Evolutionary conservation across 441 rosid species (phyloP), one percentile per base, ranked within the genome.

Genomic region (Hura crepitans): DNA sequence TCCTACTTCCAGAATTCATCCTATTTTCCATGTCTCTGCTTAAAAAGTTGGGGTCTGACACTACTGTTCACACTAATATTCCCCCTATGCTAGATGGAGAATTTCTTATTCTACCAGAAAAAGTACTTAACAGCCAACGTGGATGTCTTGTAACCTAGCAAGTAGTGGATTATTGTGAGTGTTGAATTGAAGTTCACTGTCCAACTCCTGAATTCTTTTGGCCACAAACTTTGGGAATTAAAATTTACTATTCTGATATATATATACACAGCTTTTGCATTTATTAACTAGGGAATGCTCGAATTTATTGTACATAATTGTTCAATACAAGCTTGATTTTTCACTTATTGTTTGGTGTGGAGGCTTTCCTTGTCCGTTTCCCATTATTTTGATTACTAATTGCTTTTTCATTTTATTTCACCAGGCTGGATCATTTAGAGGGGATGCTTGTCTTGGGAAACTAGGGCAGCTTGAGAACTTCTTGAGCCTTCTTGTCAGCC

Each of bases 401-500:
- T 31, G 18, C 65, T 49, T 39, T 5, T 6, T 5, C n/a, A 22
- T 20, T 23, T 56, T 22, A 11, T 20, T 33, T 73, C 80, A 71
- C 35, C 91, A 92, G 99, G 90, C 87, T 2, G 88, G 86, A 37
- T 88, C 84, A 8, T 68, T 81, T 62, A 80, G 86, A 51, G 90
- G 87, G 18, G 92, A 95, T 72, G 81, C 83, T 0, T 80, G 78
- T 60, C 69, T 76, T 37, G 75, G 77, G 62, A 88, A 86, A 74
- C 87, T 96, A 3, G 75, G 80, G 70, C 94, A 81, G 70, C 87
- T 96, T 0, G 90, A 86, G 77, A 81, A 74, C 65, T 96, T 96
- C 77, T 65, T 86, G 76, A 78, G 79, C 83, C 84, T 81, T 37
- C 87, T 96, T 7, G 68, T 89, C 45, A 72, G 85, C 81, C 69